Evolutionary conservation across 176 grass and related monocot genomes (phyloP).

Genomic region (Musa troglodytarum): DNA sequence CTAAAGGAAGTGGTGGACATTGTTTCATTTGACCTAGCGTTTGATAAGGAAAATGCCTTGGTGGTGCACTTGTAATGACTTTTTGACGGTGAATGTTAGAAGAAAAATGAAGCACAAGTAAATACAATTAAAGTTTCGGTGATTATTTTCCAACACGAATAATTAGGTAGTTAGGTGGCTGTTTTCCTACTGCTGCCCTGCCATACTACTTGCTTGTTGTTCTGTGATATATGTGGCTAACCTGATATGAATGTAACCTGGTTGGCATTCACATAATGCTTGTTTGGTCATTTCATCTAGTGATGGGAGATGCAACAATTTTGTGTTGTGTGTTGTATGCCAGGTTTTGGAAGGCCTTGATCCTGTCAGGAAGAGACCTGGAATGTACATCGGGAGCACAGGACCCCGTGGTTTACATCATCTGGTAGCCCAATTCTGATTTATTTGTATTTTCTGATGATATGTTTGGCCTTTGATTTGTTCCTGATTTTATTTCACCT

Average conservation of each 20-base stretch:
- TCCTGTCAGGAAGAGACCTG: slow-evolving; percentile 92
- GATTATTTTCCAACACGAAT: neutral
- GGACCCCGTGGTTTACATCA: slow-evolving; percentile 94
- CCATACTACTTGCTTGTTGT: neutral
- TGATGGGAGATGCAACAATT: neutral
- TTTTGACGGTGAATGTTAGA: neutral
- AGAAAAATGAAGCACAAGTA: neutral
- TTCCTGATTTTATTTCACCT: neutral
- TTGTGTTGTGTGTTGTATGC: slow-evolving; percentile 20
- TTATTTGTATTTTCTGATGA: slow-evolving; percentile 8
- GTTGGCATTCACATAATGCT: neutral
- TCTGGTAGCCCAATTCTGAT: slow-evolving; percentile 45
- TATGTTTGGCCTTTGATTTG: slow-evolving; percentile 6
- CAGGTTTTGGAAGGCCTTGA: slow-evolving; percentile 96
- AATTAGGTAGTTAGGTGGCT: neutral
- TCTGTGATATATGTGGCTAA: neutral
- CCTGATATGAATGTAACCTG: neutral
- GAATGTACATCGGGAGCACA: slow-evolving; percentile 98
- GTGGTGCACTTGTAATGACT: neutral
- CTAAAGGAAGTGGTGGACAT: neutral
- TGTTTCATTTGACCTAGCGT: neutral
- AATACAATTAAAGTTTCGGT: neutral
- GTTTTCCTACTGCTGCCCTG: neutral
- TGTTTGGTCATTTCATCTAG: neutral
- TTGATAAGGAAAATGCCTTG: neutral